Evolutionary conservation across 2,329 filamentous ascomycete species (phyloP), one percentile per base, ranked within the genome.

Genomic region (Iodosphaeria phyllophila): DNA sequence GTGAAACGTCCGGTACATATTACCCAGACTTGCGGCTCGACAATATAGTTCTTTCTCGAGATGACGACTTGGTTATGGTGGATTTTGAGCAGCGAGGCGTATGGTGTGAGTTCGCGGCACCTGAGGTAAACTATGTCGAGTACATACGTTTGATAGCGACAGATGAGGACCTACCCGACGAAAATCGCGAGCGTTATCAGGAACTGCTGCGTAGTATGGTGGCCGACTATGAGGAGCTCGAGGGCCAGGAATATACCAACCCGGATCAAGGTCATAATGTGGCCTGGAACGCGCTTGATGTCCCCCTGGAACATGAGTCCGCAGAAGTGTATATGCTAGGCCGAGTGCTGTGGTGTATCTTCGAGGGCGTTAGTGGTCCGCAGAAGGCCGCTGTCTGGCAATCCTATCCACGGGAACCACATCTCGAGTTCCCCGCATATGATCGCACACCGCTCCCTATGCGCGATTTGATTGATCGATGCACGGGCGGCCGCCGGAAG

Each of bases 321-420:
- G 64, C 64, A 12, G 60, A 66, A 39, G 64, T 68, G 2, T 72
- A 69, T 43, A 69, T 70, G 64, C 56, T 72, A 10, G 66, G 64
- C 5, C 54, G 65, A 19, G 51, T 68, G 14, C 47, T 72, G 23
- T 72, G 65, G 64, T 71, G 66, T 37, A 56, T 71, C 10, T 71
- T 71, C 28, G 66, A 72, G 39, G 64, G 62, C 12, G 57, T 60
- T 36, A 62, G 60, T 30, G 64, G 63, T 3, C 64, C 65, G 2
- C 61, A 71, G 35, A 52, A 53, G 31, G 56, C 58, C 3, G 58
- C 61, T 4, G 52, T 66, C 8, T 70, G 65, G 65, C 54, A 65
- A 32, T 70, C 65, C 22, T 70, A 70, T 38, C 48, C 47, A 10
- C 58, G 56, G 43, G 64, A 70, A 38, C 58, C 64, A 3, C 47